phyloP scores from a whole-genome alignment of 225 moss, liverwort and hornwort genomes.

The Pleurozium schreberi region DNA sequence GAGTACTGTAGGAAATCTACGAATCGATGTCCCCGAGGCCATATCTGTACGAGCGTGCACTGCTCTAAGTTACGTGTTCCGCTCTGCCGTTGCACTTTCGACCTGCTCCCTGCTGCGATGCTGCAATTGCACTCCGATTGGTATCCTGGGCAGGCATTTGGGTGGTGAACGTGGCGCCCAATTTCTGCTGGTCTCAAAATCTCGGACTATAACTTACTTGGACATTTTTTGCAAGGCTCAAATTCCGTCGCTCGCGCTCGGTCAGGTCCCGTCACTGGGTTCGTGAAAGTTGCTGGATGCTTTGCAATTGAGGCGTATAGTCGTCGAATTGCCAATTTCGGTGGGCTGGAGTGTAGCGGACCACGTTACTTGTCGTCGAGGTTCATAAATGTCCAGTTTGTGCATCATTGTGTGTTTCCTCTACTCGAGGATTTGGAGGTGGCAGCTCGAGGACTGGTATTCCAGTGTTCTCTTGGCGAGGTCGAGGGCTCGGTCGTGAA shows the following conservation, averaged over 20 bases:
- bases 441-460: slow-evolving; percentile 13
- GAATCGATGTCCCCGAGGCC: too few species aligned
- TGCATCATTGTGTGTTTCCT: slow-evolving; percentile 9
- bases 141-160: neutral
- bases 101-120: neutral
- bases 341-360: neutral
- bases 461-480: neutral
- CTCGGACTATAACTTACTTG: too few species aligned
- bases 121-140: neutral
- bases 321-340: neutral
- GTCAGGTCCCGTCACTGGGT: neutral
- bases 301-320: neutral
- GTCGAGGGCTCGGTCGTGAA: neutral
- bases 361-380: neutral
- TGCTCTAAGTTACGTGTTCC: too few species aligned
- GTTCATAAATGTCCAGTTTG: neutral
- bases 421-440: slow-evolving; percentile 6
- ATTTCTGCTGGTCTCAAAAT: neutral
- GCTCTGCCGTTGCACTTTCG: neutral
- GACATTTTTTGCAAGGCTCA: too few species aligned
- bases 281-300: neutral
- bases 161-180: neutral
- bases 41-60: too few species aligned
- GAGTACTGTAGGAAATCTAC: too few species aligned
- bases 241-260: neutral